Evolutionary conservation across 2,329 filamentous ascomycete species (phyloP), one percentile per base, ranked within the genome.

Genomic region (Penicillium palitans): DNA sequence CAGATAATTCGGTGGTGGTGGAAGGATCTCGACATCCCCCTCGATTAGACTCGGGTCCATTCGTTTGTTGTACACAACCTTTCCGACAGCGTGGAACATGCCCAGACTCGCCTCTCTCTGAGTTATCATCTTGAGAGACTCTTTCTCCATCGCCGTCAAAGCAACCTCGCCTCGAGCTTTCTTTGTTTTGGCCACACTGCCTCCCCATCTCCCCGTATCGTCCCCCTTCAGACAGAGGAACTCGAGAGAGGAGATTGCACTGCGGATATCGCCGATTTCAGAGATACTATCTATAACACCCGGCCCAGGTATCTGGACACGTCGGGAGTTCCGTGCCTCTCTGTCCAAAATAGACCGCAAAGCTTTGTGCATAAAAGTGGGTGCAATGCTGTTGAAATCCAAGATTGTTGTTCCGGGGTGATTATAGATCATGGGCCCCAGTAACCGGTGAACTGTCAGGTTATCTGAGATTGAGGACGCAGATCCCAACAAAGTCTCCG

Each of bases 11-110:
- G 88, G 88, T 19, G 91, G 77, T 25, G 74, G 74, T 66, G 89
- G 86, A 4, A 78, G 78, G 19, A 76, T 74, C 3, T 74, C 71
- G 33, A 80, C 76, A 9, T 71, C 70, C 9, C 71, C 58, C 45
- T 70, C 60, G 40, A 70, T 57, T 41, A 70, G 65, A 76, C 74
- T 46, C 61, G 72, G 29, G 55, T 88, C 86, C 24, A 89, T 83
- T 46, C 95, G 85, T 73, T 97, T 99, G 78, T 99, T 99, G 78
- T 98, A 96, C 0, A 98, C 88, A 2, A 99, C 90, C 72, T 95
- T 97, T 4, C 93, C 95, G 13, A 98, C 90, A 0, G 95, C 92
- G 73, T 99, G 95, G 70, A 99, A 99, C 51, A 99, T 91, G 1
- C 93, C 95, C 3, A 99, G 80, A 62, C 89, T 96, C 17, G 90